Evolutionary conservation across 441 rosid species (phyloP), one percentile per base, ranked within the genome.

Genomic region (Aleurites moluccanus): DNA sequence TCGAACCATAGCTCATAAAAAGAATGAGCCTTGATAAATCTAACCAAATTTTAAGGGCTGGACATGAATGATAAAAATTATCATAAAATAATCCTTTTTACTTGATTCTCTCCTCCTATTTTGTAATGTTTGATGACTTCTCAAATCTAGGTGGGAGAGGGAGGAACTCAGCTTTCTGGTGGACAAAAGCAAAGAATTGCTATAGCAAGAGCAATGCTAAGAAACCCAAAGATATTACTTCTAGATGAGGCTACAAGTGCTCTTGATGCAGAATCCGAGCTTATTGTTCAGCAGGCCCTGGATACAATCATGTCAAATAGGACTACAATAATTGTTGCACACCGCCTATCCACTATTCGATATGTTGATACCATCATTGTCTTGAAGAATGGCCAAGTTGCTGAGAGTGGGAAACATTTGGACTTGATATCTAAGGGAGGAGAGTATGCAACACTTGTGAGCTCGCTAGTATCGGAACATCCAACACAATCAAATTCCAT

Each of bases 211-310:
- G 96, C 94, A 9, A 82, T 90, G 53, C 63, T 92, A 78, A 83
- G 91, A 69, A 88, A 91, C 76, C 97, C 98, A 11, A 89, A 78
- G 85, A 90, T 93, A 76, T 30, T 91, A 75, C 96, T 91, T 52
- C 77, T 91, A 75, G 98, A 92, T 83, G 98, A 92, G 77, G 96
- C 97, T 33, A 91, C 97, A 2, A 91, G 97, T 75, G 98, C 97
- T 27, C 94, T 93, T 62, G 98, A 93, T 80, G 79, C 90, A 18
- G 98, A 88, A 77, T 91, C 98, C 15, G 96, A 93, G 80, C 88
- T 82, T 67, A 64, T 83, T 18, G 98, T 91, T 79, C 97, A 93
- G 56, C 82, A 83, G 78, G 95, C 97, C 42, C 83, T 91, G 7
- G 92, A 91, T 6, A 82, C 74, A 66, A 79, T 91, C n/a, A 87